These are phyloP conservation scores for Fusarium clavum DNA, from an alignment of 2,329 filamentous ascomycete species.

Conservation along the genomic window DNA sequence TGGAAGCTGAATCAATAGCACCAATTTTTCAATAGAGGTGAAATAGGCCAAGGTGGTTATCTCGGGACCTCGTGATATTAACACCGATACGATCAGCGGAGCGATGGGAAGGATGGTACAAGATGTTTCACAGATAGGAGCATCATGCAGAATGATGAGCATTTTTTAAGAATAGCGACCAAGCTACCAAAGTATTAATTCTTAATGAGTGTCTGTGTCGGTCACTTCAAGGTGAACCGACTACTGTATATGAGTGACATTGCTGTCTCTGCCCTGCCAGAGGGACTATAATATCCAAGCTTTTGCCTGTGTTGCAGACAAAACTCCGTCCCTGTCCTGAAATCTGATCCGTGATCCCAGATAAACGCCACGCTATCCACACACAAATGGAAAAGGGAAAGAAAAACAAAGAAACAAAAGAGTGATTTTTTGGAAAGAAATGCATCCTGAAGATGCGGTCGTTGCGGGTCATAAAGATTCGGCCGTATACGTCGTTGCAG, in stretches of 20 bases:
- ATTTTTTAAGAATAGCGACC: constrained; percentile 36
- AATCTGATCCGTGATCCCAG: constrained; percentile 8
- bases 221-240: constrained; percentile 19
- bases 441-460: constrained; percentile 34
- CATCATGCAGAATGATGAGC: constrained; percentile 5
- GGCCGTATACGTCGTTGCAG: constrained; percentile 38
- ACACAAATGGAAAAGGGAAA: constrained; percentile 20
- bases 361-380: constrained; percentile 42
- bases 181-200: constrained; percentile 39
- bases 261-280: constrained; percentile 41
- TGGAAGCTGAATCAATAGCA: constrained; percentile 67
- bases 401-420: constrained; percentile 7
- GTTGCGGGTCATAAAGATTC: constrained; percentile 34
- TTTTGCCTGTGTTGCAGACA: constrained; percentile 18
- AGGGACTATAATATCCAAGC: constrained; percentile 34
- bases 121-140: constrained; percentile 5
- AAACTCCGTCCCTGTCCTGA: constrained; percentile 3
- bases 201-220: constrained; percentile 37
- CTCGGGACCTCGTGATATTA: background rate
- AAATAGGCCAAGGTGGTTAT: background rate
- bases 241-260: constrained; percentile 19
- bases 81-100: background rate
- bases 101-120: background rate
- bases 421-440: constrained; percentile 10
- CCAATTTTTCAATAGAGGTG: background rate